These are phyloP conservation scores for Debaryomyces nepalensis DNA, from an alignment of 1,139 yeast genomes.

Conservation along the genomic window DNA sequence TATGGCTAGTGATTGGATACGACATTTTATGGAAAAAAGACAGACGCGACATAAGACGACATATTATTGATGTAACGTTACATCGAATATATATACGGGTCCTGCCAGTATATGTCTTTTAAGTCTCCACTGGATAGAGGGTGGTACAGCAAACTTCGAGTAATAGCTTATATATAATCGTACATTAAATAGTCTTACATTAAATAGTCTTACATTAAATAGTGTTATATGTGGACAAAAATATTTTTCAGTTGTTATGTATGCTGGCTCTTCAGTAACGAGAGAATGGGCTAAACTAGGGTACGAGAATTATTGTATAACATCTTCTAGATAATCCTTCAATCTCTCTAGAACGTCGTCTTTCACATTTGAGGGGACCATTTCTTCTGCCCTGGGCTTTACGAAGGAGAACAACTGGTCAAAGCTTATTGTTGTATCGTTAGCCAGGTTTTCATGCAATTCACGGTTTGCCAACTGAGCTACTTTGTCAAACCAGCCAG, in stretches of 20 bases:
- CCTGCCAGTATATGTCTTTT: too few species aligned
- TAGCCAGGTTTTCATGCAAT: slow-evolving; percentile 35
- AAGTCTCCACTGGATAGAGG: too few species aligned
- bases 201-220: too few species aligned
- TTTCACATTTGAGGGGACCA: slow-evolving; percentile 71
- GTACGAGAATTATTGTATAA: slow-evolving; percentile 34
- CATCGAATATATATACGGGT: too few species aligned
- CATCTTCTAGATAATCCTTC: slow-evolving; percentile 62
- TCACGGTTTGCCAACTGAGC: slow-evolving; percentile 56
- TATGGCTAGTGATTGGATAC: slow-evolving; percentile 34
- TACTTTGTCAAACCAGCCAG: slow-evolving; percentile 88
- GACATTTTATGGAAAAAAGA: slow-evolving; percentile 16
- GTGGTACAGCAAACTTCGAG: too few species aligned
- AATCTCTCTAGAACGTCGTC: slow-evolving; percentile 62
- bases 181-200: too few species aligned
- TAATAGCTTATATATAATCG: too few species aligned
- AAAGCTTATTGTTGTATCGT: slow-evolving; percentile 51
- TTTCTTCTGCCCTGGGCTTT: slow-evolving; percentile 67
- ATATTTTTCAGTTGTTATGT: too few species aligned
- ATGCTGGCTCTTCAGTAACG: too few species aligned
- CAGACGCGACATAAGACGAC: slow-evolving; percentile 1
- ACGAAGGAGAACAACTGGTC: slow-evolving; percentile 56
- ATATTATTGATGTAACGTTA: neutral
- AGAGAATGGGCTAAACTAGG: too few species aligned
- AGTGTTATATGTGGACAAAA: too few species aligned